Conservation (phyloP, 2,329 filamentous ascomycete genomes). For the Talaromyces sp. region DNA sequence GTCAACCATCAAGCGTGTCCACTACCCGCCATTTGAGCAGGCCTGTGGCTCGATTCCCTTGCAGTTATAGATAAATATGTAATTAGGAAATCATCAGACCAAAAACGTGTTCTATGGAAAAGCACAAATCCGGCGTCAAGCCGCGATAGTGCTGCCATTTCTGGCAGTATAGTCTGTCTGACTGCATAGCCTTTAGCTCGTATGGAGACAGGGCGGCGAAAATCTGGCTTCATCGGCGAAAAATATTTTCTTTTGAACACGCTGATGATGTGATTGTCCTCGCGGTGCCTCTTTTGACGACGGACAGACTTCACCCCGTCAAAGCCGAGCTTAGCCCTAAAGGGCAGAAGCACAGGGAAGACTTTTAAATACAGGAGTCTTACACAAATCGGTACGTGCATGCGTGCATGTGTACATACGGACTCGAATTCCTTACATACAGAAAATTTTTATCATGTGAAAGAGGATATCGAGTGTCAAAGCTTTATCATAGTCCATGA, state of each 20-base stretch:
- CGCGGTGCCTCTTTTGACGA: neutral
- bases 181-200: neutral
- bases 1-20: neutral
- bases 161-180: neutral
- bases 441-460: neutral
- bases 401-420: neutral
- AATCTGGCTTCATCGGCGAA: neutral
- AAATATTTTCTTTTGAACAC: neutral
- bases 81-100: neutral
- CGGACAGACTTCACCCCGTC: neutral
- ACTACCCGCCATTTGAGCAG: neutral
- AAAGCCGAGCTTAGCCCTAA: constrained; percentile 3
- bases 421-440: neutral
- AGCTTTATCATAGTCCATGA: neutral
- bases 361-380: neutral
- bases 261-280: neutral
- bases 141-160: neutral
- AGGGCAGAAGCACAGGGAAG: neutral
- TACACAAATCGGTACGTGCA: neutral
- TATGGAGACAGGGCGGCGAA: neutral
- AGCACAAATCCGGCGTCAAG: neutral
- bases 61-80: neutral
- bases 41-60: neutral
- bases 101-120: neutral
- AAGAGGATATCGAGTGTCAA: neutral